Percentiles rank a stretch among this genome's conserved stretches.
Evolutionary conservation across 1,284 basidiomycete genomes (phyloP).

Genomic region (Ceratobasidium sp.): DNA sequence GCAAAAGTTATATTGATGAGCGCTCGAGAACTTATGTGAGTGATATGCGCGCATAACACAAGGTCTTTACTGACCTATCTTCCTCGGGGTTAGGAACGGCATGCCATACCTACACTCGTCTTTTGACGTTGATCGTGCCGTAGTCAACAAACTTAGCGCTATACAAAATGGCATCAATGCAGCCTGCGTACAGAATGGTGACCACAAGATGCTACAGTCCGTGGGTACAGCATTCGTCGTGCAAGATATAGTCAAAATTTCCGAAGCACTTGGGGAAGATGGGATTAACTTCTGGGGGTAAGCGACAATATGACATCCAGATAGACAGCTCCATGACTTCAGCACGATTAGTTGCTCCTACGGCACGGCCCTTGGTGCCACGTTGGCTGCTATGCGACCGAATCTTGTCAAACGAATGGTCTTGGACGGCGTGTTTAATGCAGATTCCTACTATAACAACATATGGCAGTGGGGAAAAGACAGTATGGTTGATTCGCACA

Average conservation of each 20-base stretch:
- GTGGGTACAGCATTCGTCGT: constrained; percentile 44
- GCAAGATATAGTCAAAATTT: constrained; percentile 45
- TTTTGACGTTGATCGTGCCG: neutral
- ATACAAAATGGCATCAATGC: neutral
- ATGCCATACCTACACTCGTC: neutral
- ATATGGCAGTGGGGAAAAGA: constrained; percentile 42
- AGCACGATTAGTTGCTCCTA: constrained; percentile 36
- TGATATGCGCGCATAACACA: too few relatives aligned
- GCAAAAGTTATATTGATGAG: neutral
- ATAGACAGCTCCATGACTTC: too few relatives aligned
- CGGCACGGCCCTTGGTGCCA: constrained; percentile 46
- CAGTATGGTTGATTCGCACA: constrained; percentile 42
- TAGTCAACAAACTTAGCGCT: neutral
- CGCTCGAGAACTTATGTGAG: neutral
- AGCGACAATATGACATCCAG: too few relatives aligned
- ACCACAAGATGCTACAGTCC: constrained; percentile 39
- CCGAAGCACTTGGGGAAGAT: constrained; percentile 45
- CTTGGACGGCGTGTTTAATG: constrained; percentile 45
- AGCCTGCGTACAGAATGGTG: constrained; percentile 41
- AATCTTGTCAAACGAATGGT: constrained; percentile 45
- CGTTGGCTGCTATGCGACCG: constrained; percentile 48
- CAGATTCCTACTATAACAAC: constrained; percentile 41
- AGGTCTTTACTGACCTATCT: neutral
- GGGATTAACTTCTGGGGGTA: constrained; percentile 46
- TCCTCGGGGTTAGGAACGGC: neutral